Conservation (phyloP, 495 filamentous ascomycete species). For the Terfezia claveryi region DNA sequence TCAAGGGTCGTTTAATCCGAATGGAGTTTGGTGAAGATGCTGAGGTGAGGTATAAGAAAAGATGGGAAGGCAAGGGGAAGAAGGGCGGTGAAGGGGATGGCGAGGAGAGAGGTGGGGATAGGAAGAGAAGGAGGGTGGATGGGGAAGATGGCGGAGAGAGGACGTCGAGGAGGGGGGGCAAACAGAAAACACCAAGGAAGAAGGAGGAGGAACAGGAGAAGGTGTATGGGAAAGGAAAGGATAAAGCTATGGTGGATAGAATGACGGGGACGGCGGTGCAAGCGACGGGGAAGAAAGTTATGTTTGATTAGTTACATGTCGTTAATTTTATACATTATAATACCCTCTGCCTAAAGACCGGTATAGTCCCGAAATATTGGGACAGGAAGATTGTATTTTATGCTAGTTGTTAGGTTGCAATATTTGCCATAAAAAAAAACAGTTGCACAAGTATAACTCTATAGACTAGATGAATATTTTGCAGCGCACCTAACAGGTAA, state of each 20-base stretch:
- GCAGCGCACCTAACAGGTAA: no score
- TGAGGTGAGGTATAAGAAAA: conserved; percentile 67
- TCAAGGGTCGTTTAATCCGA: conserved; percentile 45
- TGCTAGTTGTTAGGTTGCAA: no score
- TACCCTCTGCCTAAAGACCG: no score
- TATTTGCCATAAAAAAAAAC: no score
- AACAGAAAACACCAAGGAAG: conserved; percentile 14
- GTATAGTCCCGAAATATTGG: no score
- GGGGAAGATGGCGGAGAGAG: conserved; percentile 2
- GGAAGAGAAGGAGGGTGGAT: conserved; percentile 14
- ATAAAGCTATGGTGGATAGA: conserved; percentile 24
- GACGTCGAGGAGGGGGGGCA: conserved; percentile 9
- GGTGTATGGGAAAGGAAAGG: conserved; percentile 22
- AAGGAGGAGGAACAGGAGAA: conserved; percentile 21
- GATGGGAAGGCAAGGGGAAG: conserved; percentile 46
- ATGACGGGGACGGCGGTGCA: conserved; percentile 59
- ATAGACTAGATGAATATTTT: no score
- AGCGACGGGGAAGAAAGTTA: conserved; percentile 60
- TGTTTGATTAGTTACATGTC: conserved; percentile 36
- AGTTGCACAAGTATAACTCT: no score
- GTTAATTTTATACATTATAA: no score
- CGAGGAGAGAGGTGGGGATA: conserved; percentile 5
- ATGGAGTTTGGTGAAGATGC: conserved; percentile 90
- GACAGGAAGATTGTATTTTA: no score
- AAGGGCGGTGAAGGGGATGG: conserved; percentile 19